phyloP scores from a whole-genome alignment of 192 early-diverging fungal genomes.

The Spizellomyces sp. region DNA sequence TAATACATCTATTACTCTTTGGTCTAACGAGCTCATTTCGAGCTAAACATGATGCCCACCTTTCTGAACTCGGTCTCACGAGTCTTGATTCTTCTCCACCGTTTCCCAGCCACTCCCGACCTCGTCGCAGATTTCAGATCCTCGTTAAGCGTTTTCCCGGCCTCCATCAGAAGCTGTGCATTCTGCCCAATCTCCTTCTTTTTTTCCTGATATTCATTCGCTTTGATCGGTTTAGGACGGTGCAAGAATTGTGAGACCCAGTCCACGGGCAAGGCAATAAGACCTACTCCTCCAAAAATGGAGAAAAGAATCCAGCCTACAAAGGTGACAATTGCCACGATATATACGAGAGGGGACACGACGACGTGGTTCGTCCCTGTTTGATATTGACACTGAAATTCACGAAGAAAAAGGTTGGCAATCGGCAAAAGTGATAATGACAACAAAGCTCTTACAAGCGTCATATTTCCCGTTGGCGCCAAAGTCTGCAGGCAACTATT shows the following conservation, averaged over 20 bases:
- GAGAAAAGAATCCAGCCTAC: conserved; percentile 60
- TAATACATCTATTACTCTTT: background rate
- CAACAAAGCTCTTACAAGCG: background rate
- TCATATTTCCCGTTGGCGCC: conserved; percentile 7
- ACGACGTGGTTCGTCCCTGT: conserved; percentile 40
- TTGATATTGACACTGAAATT: conserved; percentile 30
- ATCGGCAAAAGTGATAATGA: background rate
- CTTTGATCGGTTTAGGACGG: conserved; percentile 57
- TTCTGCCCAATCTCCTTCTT: conserved; percentile 58
- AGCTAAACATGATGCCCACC: conserved; percentile 22
- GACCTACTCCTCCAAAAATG: conserved; percentile 61
- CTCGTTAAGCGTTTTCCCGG: conserved; percentile 45
- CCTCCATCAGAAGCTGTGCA: conserved; percentile 54
- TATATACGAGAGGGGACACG: conserved; percentile 56
- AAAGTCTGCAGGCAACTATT: conserved; percentile 15
- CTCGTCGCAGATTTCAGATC: conserved; percentile 49
- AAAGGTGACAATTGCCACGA: conserved; percentile 55
- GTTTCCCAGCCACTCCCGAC: conserved; percentile 30
- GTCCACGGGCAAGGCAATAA: conserved; percentile 55
- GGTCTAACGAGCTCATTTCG: background rate
- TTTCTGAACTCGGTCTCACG: conserved; percentile 60
- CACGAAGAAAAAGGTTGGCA: background rate
- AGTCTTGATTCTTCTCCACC: conserved; percentile 45
- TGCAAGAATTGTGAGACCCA: conserved; percentile 55
- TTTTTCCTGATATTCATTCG: conserved; percentile 45